Evolutionary conservation across 768 basidiomycete species (phyloP).

Genomic region (Mycena floridula): DNA sequence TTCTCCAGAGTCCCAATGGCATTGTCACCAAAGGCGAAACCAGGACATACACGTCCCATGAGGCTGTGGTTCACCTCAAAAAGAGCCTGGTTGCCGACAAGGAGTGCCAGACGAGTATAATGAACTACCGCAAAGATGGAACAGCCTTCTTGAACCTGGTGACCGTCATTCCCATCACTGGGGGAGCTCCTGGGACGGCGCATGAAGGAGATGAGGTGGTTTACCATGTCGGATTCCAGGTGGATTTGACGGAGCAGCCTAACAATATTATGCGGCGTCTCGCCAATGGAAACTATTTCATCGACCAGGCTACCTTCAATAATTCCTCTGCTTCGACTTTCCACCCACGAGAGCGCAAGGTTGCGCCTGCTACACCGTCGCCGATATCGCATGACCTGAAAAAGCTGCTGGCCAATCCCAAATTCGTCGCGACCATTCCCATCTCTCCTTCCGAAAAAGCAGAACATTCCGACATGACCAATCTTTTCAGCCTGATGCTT

Average conservation of each 20-base stretch:
- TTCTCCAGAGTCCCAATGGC: constrained; percentile 75
- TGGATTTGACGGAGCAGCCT: constrained; percentile 86
- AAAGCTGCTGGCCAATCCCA: constrained; percentile 36
- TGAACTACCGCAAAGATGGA: constrained; percentile 87
- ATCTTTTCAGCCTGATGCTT: constrained; percentile 51
- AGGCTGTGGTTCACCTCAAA: constrained; percentile 57
- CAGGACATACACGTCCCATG: constrained; percentile 55
- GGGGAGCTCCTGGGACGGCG: constrained; percentile 53
- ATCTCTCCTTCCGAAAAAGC: constrained; percentile 12
- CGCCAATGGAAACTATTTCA: constrained; percentile 68
- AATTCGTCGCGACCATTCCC: constrained; percentile 43
- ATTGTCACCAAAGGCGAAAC: constrained; percentile 26
- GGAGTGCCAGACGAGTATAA: constrained; percentile 82
- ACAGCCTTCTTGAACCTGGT: constrained; percentile 88
- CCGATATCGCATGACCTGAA: constrained; percentile 50
- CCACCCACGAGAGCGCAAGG: too few species aligned
- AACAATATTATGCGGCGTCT: constrained; percentile 77
- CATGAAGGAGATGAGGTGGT: constrained; percentile 69
- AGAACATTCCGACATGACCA: constrained; percentile 5
- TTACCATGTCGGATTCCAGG: constrained; percentile 94
- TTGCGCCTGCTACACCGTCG: constrained; percentile 18
- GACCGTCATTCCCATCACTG: constrained; percentile 80
- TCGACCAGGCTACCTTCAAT: constrained; percentile 40
- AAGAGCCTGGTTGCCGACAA: constrained; percentile 65
- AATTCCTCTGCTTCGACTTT: too few species aligned